A percentile compares a stretch with the other conserved stretches of the same genome.
phyloP scores from a whole-genome alignment of 202 grass and related monocot species.

The Bolboschoenoplectus hybrid region DNA sequence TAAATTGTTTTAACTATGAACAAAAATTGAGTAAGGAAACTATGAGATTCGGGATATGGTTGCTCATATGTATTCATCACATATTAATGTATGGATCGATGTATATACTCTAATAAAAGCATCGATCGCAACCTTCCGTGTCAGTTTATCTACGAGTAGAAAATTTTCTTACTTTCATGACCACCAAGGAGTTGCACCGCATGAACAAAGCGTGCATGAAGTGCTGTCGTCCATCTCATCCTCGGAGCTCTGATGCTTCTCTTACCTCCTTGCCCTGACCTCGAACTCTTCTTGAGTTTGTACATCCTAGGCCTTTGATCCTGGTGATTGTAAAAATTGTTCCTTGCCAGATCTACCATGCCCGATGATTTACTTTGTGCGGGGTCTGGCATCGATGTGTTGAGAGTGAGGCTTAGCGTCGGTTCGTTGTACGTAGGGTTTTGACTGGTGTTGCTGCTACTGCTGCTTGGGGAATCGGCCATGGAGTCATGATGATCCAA shows the following conservation, averaged over 20 bases:
- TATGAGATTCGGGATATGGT: background rate
- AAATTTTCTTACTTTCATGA: constrained; percentile 77
- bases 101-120: background rate
- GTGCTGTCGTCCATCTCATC: constrained; percentile 97
- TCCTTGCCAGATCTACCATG: background rate
- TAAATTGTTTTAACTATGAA: background rate
- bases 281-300: constrained; percentile 66
- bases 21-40: background rate
- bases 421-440: constrained; percentile 25
- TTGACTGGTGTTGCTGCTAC: constrained; percentile 24
- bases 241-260: constrained; percentile 81
- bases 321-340: background rate
- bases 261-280: constrained; percentile 52
- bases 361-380: background rate
- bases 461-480: constrained; percentile 12
- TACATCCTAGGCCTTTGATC: constrained; percentile 45
- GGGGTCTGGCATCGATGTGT: background rate
- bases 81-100: background rate
- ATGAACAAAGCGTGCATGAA: constrained; percentile 92
- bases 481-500: constrained; percentile 38
- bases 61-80: background rate
- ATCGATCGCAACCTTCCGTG: background rate
- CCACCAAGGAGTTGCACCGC: constrained; percentile 97
- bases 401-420: constrained; percentile 27
- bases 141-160: background rate